phyloP scores from a whole-genome alignment of 495 filamentous ascomycete genomes.

The Tuber calosporum region DNA sequence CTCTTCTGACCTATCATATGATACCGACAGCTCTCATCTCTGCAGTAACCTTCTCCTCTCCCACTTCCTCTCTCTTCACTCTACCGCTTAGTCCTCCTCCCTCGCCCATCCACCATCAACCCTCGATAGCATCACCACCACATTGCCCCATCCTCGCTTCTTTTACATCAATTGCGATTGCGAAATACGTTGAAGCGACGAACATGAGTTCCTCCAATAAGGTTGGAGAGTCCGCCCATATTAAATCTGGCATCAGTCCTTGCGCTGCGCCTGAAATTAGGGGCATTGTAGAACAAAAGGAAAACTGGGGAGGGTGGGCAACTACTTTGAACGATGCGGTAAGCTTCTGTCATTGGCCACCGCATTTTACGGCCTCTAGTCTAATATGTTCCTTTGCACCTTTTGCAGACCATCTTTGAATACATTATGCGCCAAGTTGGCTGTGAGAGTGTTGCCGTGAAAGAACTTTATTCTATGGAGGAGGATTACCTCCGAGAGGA shows the following conservation, averaged over 20 bases:
- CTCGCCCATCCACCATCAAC: not conserved
- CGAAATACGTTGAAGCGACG: not conserved
- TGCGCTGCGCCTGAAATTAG: not conserved
- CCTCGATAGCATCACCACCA: not conserved
- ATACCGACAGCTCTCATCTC: not conserved
- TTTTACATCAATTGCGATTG: not conserved
- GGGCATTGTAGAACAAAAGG: not conserved
- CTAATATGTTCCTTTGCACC: not conserved
- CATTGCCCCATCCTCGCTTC: slow-evolving; percentile 1
- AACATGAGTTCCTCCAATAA: not conserved
- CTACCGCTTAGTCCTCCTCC: not conserved
- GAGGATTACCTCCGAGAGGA: slow-evolving; percentile 57
- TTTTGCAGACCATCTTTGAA: slow-evolving; percentile 66
- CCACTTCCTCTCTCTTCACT: not conserved
- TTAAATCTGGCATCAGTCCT: not conserved
- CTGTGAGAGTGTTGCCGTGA: slow-evolving; percentile 62
- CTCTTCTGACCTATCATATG: no score
- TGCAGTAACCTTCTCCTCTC: not conserved
- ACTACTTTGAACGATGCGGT: slow-evolving; percentile 91
- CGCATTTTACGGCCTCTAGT: not conserved
- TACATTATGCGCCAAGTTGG: slow-evolving; percentile 73
- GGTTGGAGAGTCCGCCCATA: not conserved
- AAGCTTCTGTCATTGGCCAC: slow-evolving; percentile 31
- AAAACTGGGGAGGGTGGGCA: slow-evolving; percentile 66
- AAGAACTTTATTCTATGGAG: slow-evolving; percentile 73